Evolutionary conservation across 2,329 filamentous ascomycete genomes (phyloP).

Genomic region (Fusarium sp.): DNA sequence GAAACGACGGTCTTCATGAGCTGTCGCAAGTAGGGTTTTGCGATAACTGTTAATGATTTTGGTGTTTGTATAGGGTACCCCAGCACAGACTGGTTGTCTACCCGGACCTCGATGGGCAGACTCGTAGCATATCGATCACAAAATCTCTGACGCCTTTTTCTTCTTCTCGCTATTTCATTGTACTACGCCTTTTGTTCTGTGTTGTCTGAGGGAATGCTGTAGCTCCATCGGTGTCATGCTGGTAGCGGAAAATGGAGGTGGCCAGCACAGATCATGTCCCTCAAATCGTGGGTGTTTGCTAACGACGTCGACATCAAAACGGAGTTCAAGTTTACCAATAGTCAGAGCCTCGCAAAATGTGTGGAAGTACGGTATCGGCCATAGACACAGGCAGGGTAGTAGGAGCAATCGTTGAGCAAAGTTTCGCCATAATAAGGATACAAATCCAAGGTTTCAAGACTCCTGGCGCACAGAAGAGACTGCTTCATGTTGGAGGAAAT

Average conservation of each 20-base stretch:
- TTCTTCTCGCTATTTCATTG: background rate
- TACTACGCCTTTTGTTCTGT: background rate
- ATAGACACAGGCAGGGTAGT: too few relatives aligned
- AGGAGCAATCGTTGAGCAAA: too few relatives aligned
- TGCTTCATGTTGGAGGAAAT: constrained; percentile 24
- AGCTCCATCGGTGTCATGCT: background rate
- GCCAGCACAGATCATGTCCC: background rate
- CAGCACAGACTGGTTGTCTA: background rate
- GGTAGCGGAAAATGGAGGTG: background rate
- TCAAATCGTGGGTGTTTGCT: too few relatives aligned
- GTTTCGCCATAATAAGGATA: too few relatives aligned
- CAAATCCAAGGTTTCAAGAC: too few relatives aligned
- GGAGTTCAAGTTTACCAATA: too few relatives aligned
- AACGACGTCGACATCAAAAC: too few relatives aligned
- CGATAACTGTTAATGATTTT: background rate
- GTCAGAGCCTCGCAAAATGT: too few relatives aligned
- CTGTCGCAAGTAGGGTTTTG: too few relatives aligned
- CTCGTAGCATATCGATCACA: background rate
- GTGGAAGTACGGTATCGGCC: too few relatives aligned
- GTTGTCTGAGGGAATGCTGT: background rate
- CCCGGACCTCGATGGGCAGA: background rate
- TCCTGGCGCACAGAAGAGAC: background rate
- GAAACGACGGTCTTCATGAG: background rate
- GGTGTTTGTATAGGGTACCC: background rate
- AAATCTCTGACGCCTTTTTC: background rate